A percentile compares a stretch with the other conserved stretches of the same genome.
Conservation (phyloP, 1,139 yeast species). For the Candida sp. region DNA sequence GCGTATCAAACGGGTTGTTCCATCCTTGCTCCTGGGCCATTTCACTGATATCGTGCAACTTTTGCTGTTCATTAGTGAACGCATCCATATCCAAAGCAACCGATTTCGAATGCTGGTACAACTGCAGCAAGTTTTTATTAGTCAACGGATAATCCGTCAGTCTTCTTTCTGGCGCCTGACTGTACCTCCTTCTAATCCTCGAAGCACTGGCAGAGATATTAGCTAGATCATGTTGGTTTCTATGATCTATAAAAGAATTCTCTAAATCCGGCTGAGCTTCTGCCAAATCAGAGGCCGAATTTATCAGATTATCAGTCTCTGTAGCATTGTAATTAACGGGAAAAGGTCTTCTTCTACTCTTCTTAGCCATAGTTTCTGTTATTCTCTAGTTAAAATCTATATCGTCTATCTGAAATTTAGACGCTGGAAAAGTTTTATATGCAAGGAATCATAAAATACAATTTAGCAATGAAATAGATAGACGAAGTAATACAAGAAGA, state of each 20-base stretch:
- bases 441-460: not conserved
- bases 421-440: not conserved
- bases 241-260: conserved; percentile 29
- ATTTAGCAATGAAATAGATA: too few relatives aligned
- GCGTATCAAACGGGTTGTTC: conserved; percentile 13
- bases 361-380: conserved; percentile 1
- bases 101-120: conserved; percentile 12
- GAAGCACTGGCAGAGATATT: conserved; percentile 32
- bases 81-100: conserved; percentile 39
- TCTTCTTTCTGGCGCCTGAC: conserved; percentile 4
- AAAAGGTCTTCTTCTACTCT: not conserved
- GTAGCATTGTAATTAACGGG: not conserved
- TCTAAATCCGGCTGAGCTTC: conserved; percentile 1
- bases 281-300: not conserved
- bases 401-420: not conserved
- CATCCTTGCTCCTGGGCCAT: conserved; percentile 16
- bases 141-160: conserved; percentile 30
- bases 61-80: conserved; percentile 35
- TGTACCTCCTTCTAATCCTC: conserved; percentile 25
- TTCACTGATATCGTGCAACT: conserved; percentile 6
- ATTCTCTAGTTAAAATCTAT: not conserved
- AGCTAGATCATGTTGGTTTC: conserved; percentile 26
- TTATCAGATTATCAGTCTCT: not conserved
- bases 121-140: conserved; percentile 31
- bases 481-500: too few relatives aligned